Evolutionary conservation across 345 rosid genomes (phyloP).

Genomic region (Brassica cretica): DNA sequence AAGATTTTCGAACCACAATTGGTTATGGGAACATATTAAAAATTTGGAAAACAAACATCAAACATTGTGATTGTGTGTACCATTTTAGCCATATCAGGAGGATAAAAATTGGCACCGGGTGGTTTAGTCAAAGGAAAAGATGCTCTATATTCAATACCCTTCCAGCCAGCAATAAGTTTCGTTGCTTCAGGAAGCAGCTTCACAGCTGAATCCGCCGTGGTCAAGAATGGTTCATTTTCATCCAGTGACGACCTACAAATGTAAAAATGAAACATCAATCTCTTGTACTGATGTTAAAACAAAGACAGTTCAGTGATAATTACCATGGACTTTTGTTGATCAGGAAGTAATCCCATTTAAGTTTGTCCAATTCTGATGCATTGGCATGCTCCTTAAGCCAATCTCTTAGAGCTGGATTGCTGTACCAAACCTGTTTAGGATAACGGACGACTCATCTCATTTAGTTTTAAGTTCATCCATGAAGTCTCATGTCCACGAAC

Average conservation of each 20-base stretch:
- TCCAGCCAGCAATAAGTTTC: conserved; percentile 72
- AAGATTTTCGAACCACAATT: conserved; percentile 29
- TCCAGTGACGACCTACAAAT: conserved; percentile 84
- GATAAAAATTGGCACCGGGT: conserved; percentile 90
- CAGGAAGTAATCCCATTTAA: conserved; percentile 74
- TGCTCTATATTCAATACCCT: conserved; percentile 81
- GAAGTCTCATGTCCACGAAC: conserved; percentile 3
- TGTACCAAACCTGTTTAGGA: conserved; percentile 68
- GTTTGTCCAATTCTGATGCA: conserved; percentile 61
- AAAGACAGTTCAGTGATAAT: conserved; percentile 28
- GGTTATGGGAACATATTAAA: background rate
- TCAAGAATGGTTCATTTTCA: conserved; percentile 80
- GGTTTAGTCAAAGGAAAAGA: conserved; percentile 84
- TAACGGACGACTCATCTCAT: background rate
- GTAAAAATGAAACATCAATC: conserved; percentile 25
- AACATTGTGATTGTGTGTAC: conserved; percentile 39
- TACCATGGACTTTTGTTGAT: conserved; percentile 95
- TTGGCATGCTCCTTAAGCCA: conserved; percentile 77
- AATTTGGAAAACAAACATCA: conserved; percentile 10
- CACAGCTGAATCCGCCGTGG: conserved; percentile 84
- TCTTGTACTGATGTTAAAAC: conserved; percentile 1
- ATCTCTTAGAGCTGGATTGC: conserved; percentile 77
- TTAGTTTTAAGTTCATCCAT: conserved; percentile 20
- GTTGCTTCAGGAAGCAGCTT: conserved; percentile 71
- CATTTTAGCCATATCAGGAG: conserved; percentile 94